Base-by-base conservation (phyloP, 306 rosid species). In the Prunus padus region DNA sequence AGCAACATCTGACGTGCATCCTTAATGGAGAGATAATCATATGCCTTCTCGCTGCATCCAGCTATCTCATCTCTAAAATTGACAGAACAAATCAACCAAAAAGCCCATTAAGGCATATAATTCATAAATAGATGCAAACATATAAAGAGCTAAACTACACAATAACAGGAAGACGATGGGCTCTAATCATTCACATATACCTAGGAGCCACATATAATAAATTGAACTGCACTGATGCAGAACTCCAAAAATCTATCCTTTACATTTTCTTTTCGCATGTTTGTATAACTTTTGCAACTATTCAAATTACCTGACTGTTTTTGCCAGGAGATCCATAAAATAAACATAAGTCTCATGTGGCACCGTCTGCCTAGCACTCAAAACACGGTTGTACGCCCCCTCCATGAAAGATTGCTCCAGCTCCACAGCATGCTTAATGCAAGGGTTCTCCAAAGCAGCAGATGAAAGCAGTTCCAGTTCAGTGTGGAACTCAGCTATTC, bases 371-470 rank as follows among this genome's bases (percentile, higher is more conserved):
- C 97, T 85, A 72, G 99, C 99, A 85, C 88, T 87, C 89, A 95
- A 85, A 44, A 95, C 99, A 26, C 97, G 96, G 60, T 95, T 95
- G 88, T 95, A 95, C 72, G 99, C 99, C 51, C n/a, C n/a, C 85
- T 95, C 99, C 99, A 95, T 96, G 80, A 96, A 96, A 76, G 99
- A 96, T 79, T 96, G 99, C 85, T 96, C 99, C 86, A 96, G 82
- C 89, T 96, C 98, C 81, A 92, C 99, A 5, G 98, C 98, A 86
- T 92, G 93, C 84, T 89, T 92, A 42, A 96, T 96, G 86, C 97
- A 96, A 64, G 92, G 87, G 83, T 92, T 86, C 82, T 96, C 99
- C 79, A 96, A 84, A 75, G 99, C 99, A 79, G 84, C 2, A 0
- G 97, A 78, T 20, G 99, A 88, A 49, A 96, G 98, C 75, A 92